Evolutionary conservation across 2,329 filamentous ascomycete species (phyloP).

Genomic region (Berkeleyomyces rouxiae): DNA sequence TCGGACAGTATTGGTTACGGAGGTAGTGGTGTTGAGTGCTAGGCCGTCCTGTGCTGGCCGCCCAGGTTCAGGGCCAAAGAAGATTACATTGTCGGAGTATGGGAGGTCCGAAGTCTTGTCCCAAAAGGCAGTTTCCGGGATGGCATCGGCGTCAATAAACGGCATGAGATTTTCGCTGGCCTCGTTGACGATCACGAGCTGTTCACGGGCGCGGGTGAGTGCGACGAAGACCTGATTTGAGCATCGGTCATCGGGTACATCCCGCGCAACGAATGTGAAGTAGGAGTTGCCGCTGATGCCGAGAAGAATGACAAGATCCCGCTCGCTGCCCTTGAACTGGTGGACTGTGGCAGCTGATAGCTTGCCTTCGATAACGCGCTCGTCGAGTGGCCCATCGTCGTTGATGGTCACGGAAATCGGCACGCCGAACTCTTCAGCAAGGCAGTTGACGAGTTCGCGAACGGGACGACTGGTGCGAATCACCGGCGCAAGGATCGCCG

Average conservation of each 20-base stretch:
- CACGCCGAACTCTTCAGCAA: conserved; percentile 12
- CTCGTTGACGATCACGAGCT: conserved; percentile 19
- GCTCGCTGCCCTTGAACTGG: conserved; percentile 22
- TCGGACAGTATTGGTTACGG: conserved; percentile 17
- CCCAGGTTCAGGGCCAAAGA: conserved; percentile 1
- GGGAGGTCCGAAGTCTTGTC: conserved; percentile 5
- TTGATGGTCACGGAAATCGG: conserved; percentile 17
- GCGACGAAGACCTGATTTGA: conserved; percentile 20
- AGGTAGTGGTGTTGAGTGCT: background rate
- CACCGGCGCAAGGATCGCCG: conserved; percentile 7
- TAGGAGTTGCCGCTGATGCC: conserved; percentile 17
- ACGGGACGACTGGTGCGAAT: background rate
- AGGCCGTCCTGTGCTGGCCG: background rate
- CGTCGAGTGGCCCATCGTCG: conserved; percentile 17
- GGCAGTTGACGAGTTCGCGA: background rate
- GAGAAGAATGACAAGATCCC: conserved; percentile 19
- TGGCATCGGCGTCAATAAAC: conserved; percentile 14
- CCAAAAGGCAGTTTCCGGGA: conserved; percentile 3
- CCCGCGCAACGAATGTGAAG: conserved; percentile 17
- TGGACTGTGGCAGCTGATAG: conserved; percentile 20
- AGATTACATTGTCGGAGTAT: background rate
- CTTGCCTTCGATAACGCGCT: conserved; percentile 18
- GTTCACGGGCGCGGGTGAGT: conserved; percentile 18
- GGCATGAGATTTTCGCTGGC: conserved; percentile 16
- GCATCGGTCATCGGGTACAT: conserved; percentile 19